Evolutionary conservation across 805 yeast genomes (phyloP).

Genomic region (Torulaspora microellipsoides): DNA sequence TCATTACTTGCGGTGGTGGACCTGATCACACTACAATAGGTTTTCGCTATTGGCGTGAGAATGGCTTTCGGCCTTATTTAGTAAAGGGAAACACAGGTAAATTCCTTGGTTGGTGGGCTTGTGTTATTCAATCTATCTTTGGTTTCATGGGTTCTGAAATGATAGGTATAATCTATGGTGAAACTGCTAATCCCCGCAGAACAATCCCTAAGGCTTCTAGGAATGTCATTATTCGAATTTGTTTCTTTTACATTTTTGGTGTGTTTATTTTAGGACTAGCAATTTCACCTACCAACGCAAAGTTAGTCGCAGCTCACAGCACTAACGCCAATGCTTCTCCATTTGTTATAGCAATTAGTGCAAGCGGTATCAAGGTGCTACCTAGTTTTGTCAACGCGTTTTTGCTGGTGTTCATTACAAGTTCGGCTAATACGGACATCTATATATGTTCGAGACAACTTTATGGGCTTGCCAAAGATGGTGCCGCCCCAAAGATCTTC

Average conservation of each 20-base stretch:
- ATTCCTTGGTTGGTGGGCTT: constrained; percentile 51
- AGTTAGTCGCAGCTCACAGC: constrained; percentile 33
- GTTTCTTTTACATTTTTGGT: constrained; percentile 49
- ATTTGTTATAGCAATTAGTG: constrained; percentile 46
- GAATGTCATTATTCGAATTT: constrained; percentile 52
- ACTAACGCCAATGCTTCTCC: constrained; percentile 49
- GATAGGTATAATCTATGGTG: constrained; percentile 44
- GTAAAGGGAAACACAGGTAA: constrained; percentile 42
- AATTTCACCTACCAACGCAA: constrained; percentile 47
- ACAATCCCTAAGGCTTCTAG: constrained; percentile 52
- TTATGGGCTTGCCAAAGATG: constrained; percentile 39
- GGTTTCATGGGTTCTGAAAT: constrained; percentile 52
- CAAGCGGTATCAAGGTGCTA: constrained; percentile 45
- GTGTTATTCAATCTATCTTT: constrained; percentile 46
- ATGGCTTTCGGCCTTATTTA: constrained; percentile 38
- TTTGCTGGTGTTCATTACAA: constrained; percentile 45
- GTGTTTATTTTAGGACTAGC: constrained; percentile 42
- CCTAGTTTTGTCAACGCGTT: constrained; percentile 46
- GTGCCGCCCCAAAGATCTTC: constrained; percentile 46
- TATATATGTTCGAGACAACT: constrained; percentile 49
- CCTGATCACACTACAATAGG: constrained; percentile 51
- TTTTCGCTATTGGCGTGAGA: constrained; percentile 57
- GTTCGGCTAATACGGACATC: constrained; percentile 40
- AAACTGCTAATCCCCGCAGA: constrained; percentile 45
- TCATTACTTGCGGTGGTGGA: constrained; percentile 63